phyloP scores from a whole-genome alignment of 345 rosid genomes.

The Zanthoxylum bungeanum region DNA sequence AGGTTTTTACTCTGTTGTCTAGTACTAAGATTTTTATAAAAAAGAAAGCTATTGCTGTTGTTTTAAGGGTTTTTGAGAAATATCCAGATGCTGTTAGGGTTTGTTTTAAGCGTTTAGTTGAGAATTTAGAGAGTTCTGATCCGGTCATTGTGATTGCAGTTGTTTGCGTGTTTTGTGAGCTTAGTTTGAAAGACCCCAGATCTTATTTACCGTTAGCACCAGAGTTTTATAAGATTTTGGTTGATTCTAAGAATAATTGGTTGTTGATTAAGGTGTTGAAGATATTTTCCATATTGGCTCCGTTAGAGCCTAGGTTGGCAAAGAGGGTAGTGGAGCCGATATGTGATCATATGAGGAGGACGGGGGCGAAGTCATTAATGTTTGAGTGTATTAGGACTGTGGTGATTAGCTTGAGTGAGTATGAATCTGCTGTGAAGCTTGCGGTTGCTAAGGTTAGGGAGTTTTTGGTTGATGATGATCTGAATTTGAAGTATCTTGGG shows the following conservation, averaged over 20 bases:
- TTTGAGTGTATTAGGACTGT: conserved; percentile 90
- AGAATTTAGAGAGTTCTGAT: conserved; percentile 80
- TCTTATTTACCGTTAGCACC: conserved; percentile 89
- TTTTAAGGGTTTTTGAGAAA: conserved; percentile 75
- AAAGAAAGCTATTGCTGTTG: conserved; percentile 75
- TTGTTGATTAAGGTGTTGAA: conserved; percentile 83
- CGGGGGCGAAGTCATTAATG: conserved; percentile 75
- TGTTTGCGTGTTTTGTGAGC: conserved; percentile 84
- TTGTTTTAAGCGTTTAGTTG: conserved; percentile 88
- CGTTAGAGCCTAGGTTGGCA: conserved; percentile 81
- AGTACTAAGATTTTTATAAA: conserved; percentile 63
- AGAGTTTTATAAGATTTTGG: conserved; percentile 72
- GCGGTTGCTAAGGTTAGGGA: conserved; percentile 61
- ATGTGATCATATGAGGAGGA: conserved; percentile 83
- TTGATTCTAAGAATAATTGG: conserved; percentile 92
- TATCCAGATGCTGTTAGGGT: conserved; percentile 87
- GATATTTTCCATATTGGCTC: conserved; percentile 71
- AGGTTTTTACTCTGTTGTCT: conserved; percentile 69
- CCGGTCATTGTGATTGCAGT: conserved; percentile 56
- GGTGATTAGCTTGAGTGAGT: conserved; percentile 71
- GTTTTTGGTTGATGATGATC: conserved; percentile 83
- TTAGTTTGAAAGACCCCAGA: conserved; percentile 62
- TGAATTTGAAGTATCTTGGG: conserved; percentile 90
- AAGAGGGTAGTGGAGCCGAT: conserved; percentile 77
- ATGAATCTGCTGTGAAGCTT: conserved; percentile 81